Conservation (phyloP, 2,329 filamentous ascomycete species). For the Botryotinia narcissicola region DNA sequence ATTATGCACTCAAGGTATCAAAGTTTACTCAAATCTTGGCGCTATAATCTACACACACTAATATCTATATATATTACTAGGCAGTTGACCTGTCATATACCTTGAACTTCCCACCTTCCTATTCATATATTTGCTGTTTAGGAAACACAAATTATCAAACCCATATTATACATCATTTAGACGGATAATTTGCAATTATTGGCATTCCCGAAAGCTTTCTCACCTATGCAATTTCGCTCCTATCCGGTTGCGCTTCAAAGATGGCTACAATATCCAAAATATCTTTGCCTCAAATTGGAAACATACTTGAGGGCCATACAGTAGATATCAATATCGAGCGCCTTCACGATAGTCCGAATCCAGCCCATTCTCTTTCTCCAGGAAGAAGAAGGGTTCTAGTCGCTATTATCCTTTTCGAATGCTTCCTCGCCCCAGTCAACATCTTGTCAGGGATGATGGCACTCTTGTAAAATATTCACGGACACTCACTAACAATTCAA, state of each 20-base stretch:
- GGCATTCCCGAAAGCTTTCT: not conserved
- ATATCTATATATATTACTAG: not conserved
- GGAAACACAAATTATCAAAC: not conserved
- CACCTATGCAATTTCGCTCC: not conserved
- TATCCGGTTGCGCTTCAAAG: not conserved
- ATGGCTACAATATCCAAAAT: not conserved
- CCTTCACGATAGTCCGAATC: not conserved
- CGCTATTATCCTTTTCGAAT: not conserved
- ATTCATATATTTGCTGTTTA: not conserved
- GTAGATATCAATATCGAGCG: not conserved
- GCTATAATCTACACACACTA: not conserved
- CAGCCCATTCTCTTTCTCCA: not conserved
- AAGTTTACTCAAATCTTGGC: not conserved
- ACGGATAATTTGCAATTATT: not conserved
- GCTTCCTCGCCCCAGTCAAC: not conserved
- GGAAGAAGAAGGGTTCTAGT: not conserved
- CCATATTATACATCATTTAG: not conserved
- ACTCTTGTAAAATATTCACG: not conserved
- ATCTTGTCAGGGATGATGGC: not conserved
- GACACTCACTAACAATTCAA: not conserved
- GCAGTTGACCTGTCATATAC: not conserved
- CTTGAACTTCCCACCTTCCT: not conserved
- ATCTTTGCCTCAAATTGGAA: no score
- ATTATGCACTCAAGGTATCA: no score
- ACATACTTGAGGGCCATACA: not conserved